phyloP scores from a whole-genome alignment of 495 filamentous ascomycete species.

The Aspergillus saccharolyticus region DNA sequence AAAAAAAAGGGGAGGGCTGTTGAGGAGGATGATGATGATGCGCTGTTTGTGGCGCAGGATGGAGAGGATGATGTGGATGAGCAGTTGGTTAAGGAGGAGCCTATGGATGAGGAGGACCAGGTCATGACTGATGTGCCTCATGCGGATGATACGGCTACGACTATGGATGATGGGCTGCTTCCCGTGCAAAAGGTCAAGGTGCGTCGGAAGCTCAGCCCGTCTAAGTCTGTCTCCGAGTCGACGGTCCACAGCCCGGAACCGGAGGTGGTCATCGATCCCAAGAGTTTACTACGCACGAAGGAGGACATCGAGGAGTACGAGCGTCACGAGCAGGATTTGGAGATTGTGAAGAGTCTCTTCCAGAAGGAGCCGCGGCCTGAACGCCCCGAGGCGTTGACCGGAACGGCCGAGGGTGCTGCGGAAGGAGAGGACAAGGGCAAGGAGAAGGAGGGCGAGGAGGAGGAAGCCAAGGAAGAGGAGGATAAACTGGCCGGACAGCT shows the following conservation, averaged over 20 bases:
- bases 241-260: constrained; percentile 10
- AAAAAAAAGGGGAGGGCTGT: constrained; percentile 21
- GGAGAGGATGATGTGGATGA: constrained; percentile 19
- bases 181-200: constrained; percentile 38
- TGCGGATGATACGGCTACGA: constrained; percentile 20
- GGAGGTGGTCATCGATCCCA: constrained; percentile 25
- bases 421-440: constrained; percentile 15
- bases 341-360: constrained; percentile 34
- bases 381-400: constrained; percentile 14
- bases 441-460: constrained; percentile 13
- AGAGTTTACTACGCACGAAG: constrained; percentile 37
- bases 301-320: constrained; percentile 47
- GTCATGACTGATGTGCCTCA: constrained; percentile 32
- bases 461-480: constrained; percentile 20
- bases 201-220: constrained; percentile 28
- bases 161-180: constrained; percentile 33
- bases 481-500: constrained; percentile 38
- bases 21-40: constrained; percentile 28
- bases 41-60: constrained; percentile 25
- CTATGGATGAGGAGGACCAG: constrained; percentile 37
- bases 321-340: constrained; percentile 37
- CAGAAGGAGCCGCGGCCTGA: constrained; percentile 18
- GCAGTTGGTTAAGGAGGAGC: constrained; percentile 42
- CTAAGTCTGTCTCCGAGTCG: constrained; percentile 9
- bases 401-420: constrained; percentile 8